A percentile compares a stretch with the other conserved stretches of the same genome.
phyloP scores from a whole-genome alignment of 176 grass and related monocot genomes.

The Ensete ventricosum region DNA sequence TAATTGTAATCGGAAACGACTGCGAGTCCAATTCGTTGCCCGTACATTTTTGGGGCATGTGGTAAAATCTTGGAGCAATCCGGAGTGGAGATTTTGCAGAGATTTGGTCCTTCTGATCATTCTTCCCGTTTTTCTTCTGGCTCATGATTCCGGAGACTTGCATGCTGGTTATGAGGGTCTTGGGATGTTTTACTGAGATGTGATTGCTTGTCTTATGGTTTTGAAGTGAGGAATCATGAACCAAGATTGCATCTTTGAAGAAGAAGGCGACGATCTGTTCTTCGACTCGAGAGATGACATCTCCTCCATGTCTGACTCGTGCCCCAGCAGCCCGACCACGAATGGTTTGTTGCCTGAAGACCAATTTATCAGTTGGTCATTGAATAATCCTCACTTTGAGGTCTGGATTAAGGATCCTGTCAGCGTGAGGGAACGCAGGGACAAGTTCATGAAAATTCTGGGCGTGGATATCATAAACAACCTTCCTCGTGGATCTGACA shows the following conservation, averaged over 20 bases:
- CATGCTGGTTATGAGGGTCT: neutral
- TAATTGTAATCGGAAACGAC: neutral
- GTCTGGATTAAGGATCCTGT: slow-evolving; percentile 44
- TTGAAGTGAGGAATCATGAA: neutral
- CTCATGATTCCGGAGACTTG: neutral
- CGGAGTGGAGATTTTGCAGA: neutral
- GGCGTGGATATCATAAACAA: slow-evolving; percentile 25
- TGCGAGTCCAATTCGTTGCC: neutral
- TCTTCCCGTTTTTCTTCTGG: neutral
- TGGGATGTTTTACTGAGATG: neutral
- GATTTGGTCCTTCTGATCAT: neutral
- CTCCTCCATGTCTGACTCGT: neutral
- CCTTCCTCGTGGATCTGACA: neutral
- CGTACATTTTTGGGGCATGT: neutral
- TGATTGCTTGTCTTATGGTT: neutral
- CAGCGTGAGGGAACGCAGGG: slow-evolving; percentile 51
- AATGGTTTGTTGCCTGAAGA: neutral
- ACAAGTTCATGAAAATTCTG: slow-evolving; percentile 41
- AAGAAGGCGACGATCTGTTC: neutral
- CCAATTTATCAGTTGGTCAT: slow-evolving; percentile 9
- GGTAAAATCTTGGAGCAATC: neutral
- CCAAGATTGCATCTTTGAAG: neutral
- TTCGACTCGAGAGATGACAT: neutral
- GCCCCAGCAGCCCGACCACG: neutral
- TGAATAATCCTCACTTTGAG: slow-evolving; percentile 18